A percentile compares a stretch with the other conserved stretches of the same genome.
phyloP scores from a whole-genome alignment of 2,329 filamentous ascomycete species.

The Anisogramma anomala region DNA sequence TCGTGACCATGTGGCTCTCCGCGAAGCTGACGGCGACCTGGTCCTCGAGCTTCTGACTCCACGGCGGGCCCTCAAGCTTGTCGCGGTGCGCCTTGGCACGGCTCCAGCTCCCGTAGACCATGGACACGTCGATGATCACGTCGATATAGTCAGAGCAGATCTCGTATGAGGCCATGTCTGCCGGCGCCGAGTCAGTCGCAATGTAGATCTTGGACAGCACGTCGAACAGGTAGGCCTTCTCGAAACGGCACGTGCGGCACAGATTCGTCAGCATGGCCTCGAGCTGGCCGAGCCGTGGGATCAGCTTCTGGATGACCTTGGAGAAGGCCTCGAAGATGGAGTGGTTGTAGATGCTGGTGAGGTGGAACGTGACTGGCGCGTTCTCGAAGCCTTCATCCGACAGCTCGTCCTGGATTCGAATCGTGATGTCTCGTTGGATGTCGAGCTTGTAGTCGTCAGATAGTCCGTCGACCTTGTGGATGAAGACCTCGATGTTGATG shows the following conservation, averaged over 20 bases:
- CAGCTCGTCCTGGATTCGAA: constrained; percentile 91
- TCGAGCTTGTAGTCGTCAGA: constrained; percentile 95
- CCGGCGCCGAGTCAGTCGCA: constrained; percentile 83
- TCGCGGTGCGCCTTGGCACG: constrained; percentile 44
- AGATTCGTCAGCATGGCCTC: constrained; percentile 91
- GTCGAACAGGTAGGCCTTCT: constrained; percentile 97
- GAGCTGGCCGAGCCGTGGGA: constrained; percentile 82
- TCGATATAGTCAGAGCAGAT: constrained; percentile 99
- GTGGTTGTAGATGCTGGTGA: constrained; percentile 97
- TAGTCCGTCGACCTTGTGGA: constrained; percentile 97
- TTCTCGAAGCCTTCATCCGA: constrained; percentile 90
- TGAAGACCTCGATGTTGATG: constrained; percentile 96
- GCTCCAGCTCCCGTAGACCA: constrained; percentile 76
- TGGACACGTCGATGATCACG: constrained; percentile 92
- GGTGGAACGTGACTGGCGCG: constrained; percentile 84
- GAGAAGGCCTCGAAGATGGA: constrained; percentile 94
- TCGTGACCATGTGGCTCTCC: constrained; percentile 57
- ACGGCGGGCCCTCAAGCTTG: constrained; percentile 46
- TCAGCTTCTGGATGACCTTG: constrained; percentile 96
- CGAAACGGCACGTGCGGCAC: constrained; percentile 85
- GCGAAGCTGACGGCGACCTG: constrained; percentile 55
- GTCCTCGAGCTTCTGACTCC: constrained; percentile 51
- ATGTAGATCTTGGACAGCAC: constrained; percentile 98
- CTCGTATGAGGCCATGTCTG: constrained; percentile 92
- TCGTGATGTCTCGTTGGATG: constrained; percentile 91